These are phyloP conservation scores for Pisolithus thermaeus DNA, from an alignment of 1,284 basidiomycete species.

Conservation along the genomic window DNA sequence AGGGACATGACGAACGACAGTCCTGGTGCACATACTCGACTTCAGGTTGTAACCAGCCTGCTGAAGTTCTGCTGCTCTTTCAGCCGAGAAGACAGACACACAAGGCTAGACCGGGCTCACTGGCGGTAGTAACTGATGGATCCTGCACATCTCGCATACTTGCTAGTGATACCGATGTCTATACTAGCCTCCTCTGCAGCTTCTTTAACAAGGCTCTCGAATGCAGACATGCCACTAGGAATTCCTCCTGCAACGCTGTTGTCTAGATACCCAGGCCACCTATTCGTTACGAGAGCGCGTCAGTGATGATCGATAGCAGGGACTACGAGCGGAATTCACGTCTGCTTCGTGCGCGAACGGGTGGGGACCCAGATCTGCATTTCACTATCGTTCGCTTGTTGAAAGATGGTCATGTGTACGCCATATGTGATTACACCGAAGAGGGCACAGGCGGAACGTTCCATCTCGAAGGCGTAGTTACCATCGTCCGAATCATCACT, in stretches of 20 bases:
- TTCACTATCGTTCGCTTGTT: slow-evolving; percentile 44
- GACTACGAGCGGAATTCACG: slow-evolving; percentile 42
- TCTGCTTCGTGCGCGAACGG: slow-evolving; percentile 81
- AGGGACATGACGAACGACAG: slow-evolving; percentile 1
- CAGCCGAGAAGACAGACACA: slow-evolving; percentile 1
- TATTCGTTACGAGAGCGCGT: slow-evolving; percentile 24
- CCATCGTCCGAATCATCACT: slow-evolving; percentile 17
- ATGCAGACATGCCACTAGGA: slow-evolving; percentile 65
- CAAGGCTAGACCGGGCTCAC: slow-evolving; percentile 30
- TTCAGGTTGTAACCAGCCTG: slow-evolving; percentile 83
- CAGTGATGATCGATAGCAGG: not conserved
- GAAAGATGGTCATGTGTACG: slow-evolving; percentile 76
- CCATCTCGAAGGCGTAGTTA: slow-evolving; percentile 83
- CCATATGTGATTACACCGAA: slow-evolving; percentile 91
- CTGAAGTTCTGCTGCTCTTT: slow-evolving; percentile 43
- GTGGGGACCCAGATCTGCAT: slow-evolving; percentile 84
- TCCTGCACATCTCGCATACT: slow-evolving; percentile 54
- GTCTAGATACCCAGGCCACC: slow-evolving; percentile 73
- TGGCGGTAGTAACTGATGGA: slow-evolving; percentile 65
- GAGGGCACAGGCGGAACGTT: slow-evolving; percentile 81
- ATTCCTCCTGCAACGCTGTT: slow-evolving; percentile 80
- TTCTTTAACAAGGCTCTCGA: slow-evolving; percentile 86
- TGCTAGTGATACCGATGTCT: slow-evolving; percentile 52
- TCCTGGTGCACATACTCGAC: slow-evolving; percentile 51
- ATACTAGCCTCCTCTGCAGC: slow-evolving; percentile 90